phyloP scores from a whole-genome alignment of 805 yeast species.

The Saccharomycopsis fibuligera region DNA sequence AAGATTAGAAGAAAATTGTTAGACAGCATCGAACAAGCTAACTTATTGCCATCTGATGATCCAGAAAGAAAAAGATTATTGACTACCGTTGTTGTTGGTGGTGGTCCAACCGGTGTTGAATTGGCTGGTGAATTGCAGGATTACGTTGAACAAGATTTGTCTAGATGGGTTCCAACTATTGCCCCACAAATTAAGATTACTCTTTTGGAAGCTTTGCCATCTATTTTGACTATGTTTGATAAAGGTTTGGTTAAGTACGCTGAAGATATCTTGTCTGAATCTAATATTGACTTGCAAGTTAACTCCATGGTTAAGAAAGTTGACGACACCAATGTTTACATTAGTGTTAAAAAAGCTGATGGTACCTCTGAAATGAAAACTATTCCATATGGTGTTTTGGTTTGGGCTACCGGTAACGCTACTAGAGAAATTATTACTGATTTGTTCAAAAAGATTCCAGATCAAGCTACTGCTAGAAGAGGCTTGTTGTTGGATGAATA shows the following conservation, averaged over 20 bases:
- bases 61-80: conserved; percentile 80
- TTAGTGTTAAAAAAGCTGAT: conserved; percentile 58
- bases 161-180: conserved; percentile 83
- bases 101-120: conserved; percentile 73
- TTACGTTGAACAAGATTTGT: conserved; percentile 85
- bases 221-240: conserved; percentile 73
- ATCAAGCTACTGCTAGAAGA: conserved; percentile 79
- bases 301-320: conserved; percentile 88
- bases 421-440: conserved; percentile 69
- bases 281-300: conserved; percentile 67
- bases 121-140: conserved; percentile 92
- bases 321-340: conserved; percentile 61
- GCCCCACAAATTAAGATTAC: conserved; percentile 77
- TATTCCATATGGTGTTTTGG: conserved; percentile 86
- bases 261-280: conserved; percentile 61
- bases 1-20: conserved; percentile 75
- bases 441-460: conserved; percentile 62
- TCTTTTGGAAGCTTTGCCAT: conserved; percentile 85
- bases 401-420: conserved; percentile 98
- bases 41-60: conserved; percentile 62
- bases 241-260: conserved; percentile 70
- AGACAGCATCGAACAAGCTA: conserved; percentile 86
- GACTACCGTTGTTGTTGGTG: conserved; percentile 88
- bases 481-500: conserved; percentile 83
- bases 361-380: conserved; percentile 46